Evolutionary conservation across 148 eudicot species (phyloP).

Genomic region (Nepenthes gracilis): DNA sequence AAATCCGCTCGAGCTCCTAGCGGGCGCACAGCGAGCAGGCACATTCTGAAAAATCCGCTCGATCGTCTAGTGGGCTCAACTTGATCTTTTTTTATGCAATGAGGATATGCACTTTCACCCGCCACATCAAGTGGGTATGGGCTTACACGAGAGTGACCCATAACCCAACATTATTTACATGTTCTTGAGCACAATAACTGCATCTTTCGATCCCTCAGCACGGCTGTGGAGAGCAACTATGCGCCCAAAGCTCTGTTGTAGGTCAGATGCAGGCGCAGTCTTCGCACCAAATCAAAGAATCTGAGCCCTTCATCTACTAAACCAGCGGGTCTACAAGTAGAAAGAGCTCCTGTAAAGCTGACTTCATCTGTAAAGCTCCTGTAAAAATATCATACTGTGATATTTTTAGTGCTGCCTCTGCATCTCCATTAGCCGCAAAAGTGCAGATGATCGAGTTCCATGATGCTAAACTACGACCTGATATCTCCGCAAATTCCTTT

Average conservation of each 20-base stretch:
- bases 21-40: too few relatives aligned
- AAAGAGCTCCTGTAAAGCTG: constrained; percentile 44
- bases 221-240: constrained; percentile 53
- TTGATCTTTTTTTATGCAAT: too few relatives aligned
- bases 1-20: too few relatives aligned
- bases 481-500: constrained; percentile 33
- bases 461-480: constrained; percentile 31
- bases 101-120: too few relatives aligned
- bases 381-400: neutral
- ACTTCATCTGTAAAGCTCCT: constrained; percentile 5
- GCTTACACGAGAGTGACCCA: too few relatives aligned
- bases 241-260: constrained; percentile 54
- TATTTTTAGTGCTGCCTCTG: constrained; percentile 27
- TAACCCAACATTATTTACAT: constrained; percentile 64
- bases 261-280: constrained; percentile 25
- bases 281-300: constrained; percentile 30
- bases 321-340: constrained; percentile 65
- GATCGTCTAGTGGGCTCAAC: too few relatives aligned
- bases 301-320: constrained; percentile 36
- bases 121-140: too few relatives aligned
- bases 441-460: constrained; percentile 63
- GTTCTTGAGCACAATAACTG: constrained; percentile 24
- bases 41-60: too few relatives aligned
- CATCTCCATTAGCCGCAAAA: constrained; percentile 42
- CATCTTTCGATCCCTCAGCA: constrained; percentile 40